Evolutionary conservation across 2,329 filamentous ascomycete genomes (phyloP).

Genomic region (Alternaria angustiovoidea): DNA sequence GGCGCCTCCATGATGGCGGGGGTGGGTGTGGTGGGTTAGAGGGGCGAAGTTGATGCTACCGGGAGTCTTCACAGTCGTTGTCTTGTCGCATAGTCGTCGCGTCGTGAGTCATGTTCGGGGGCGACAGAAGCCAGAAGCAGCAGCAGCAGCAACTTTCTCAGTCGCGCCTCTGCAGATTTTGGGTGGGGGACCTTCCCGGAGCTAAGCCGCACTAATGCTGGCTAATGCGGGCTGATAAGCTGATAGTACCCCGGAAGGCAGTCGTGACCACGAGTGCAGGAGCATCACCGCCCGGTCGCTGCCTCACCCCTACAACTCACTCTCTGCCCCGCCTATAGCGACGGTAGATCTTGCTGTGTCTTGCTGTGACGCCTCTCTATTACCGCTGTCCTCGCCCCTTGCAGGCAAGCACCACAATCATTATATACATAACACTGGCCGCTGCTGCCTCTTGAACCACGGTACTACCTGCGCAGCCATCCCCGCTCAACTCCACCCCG

Average conservation of each 20-base stretch:
- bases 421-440: not conserved
- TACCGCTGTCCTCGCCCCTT: not conserved
- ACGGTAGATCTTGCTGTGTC: not conserved
- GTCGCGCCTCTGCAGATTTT: conserved; percentile 31
- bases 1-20: conserved; percentile 32
- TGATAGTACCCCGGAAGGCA: conserved; percentile 29
- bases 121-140: not conserved
- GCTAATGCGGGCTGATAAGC: conserved; percentile 31
- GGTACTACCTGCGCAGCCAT: conserved; percentile 5
- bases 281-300: conserved; percentile 9
- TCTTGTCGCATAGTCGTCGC: conserved; percentile 29
- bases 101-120: conserved; percentile 34
- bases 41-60: not conserved
- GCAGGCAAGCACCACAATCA: not conserved
- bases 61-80: conserved; percentile 15
- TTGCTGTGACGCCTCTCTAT: not conserved
- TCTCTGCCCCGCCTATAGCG: conserved; percentile 15
- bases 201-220: not conserved
- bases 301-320: conserved; percentile 5
- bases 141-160: conserved; percentile 15
- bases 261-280: conserved; percentile 15
- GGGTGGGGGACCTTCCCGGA: conserved; percentile 29
- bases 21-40: not conserved
- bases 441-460: conserved; percentile 7
- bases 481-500: conserved; percentile 18